Evolutionary conservation across 495 filamentous ascomycete genomes (phyloP).

Genomic region (Pyronema omphalodes): DNA sequence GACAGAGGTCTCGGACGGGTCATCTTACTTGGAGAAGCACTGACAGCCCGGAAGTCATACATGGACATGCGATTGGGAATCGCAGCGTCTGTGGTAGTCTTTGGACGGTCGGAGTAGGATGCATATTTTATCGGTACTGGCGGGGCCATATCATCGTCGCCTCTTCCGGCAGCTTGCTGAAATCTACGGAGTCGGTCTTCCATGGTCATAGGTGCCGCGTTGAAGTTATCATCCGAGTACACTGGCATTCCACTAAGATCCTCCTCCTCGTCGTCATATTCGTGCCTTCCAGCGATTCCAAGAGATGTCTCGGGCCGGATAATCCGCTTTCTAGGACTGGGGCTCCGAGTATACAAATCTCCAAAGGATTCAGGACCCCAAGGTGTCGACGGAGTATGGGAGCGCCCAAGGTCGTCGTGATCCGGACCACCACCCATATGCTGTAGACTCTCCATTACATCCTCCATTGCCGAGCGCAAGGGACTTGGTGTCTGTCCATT

Average conservation of each 20-base stretch:
- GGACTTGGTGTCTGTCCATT: slow-evolving; percentile 75
- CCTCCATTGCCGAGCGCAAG: slow-evolving; percentile 85
- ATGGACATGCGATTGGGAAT: slow-evolving; percentile 50
- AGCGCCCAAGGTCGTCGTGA: slow-evolving; percentile 29
- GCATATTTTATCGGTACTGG: slow-evolving; percentile 40
- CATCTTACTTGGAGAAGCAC: slow-evolving; percentile 17
- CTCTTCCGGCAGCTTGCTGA: slow-evolving; percentile 28
- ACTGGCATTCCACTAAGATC: slow-evolving; percentile 27
- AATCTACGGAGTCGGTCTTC: slow-evolving; percentile 58
- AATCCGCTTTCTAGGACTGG: slow-evolving; percentile 25
- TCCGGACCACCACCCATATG: slow-evolving; percentile 42
- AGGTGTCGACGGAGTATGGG: slow-evolving; percentile 47
- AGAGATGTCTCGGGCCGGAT: slow-evolving; percentile 52
- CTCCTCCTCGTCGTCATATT: slow-evolving; percentile 34
- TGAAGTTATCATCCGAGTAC: slow-evolving; percentile 41
- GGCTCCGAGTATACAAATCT: slow-evolving; percentile 32
- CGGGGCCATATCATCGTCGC: slow-evolving; percentile 38
- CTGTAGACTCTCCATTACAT: slow-evolving; percentile 89
- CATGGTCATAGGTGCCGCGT: slow-evolving; percentile 45
- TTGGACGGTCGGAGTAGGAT: slow-evolving; percentile 29
- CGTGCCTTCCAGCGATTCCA: slow-evolving; percentile 41
- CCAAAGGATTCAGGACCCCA: slow-evolving; percentile 91
- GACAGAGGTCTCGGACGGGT: slow-evolving; percentile 20
- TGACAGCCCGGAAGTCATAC: slow-evolving; percentile 43
- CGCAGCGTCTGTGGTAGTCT: slow-evolving; percentile 23